These are phyloP conservation scores for Vitis cinerea DNA, from an alignment of 164 flowering plant genomes.

Conservation along the genomic window DNA sequence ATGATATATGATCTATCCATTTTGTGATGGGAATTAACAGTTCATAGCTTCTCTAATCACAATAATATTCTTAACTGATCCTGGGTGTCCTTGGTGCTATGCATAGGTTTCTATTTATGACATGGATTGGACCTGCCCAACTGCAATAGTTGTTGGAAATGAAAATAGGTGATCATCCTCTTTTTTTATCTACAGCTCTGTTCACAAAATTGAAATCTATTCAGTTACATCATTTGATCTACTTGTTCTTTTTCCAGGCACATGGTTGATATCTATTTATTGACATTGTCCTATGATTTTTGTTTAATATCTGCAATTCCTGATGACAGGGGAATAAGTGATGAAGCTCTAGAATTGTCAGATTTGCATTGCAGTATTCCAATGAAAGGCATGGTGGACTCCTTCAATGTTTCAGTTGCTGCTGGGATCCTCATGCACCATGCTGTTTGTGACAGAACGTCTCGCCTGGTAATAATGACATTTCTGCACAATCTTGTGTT, in stretches of 20 bases:
- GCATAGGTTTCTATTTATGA: slow-evolving; percentile 77
- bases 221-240: neutral
- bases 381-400: slow-evolving; percentile 98
- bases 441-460: slow-evolving; percentile 80
- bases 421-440: slow-evolving; percentile 97
- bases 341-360: slow-evolving; percentile 76
- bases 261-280: neutral
- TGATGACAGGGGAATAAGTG: slow-evolving; percentile 79
- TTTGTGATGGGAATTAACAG: too few relatives aligned
- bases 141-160: slow-evolving; percentile 95
- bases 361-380: slow-evolving; percentile 90
- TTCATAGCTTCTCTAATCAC: too few relatives aligned
- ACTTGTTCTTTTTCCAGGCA: neutral
- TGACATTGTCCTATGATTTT: neutral
- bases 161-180: slow-evolving; percentile 58
- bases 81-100: neutral
- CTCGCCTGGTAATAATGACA: slow-evolving; percentile 59
- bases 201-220: slow-evolving; percentile 1
- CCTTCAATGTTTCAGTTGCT: slow-evolving; percentile 98
- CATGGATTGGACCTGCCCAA: slow-evolving; percentile 92
- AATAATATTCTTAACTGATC: too few relatives aligned
- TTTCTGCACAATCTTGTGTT: neutral
- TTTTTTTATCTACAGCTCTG: neutral
- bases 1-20: too few relatives aligned
- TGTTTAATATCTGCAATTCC: neutral